Evolutionary conservation across 2,329 filamentous ascomycete species (phyloP), one percentile per base, ranked within the genome.

Genomic region (Ophiostoma pallidulum): DNA sequence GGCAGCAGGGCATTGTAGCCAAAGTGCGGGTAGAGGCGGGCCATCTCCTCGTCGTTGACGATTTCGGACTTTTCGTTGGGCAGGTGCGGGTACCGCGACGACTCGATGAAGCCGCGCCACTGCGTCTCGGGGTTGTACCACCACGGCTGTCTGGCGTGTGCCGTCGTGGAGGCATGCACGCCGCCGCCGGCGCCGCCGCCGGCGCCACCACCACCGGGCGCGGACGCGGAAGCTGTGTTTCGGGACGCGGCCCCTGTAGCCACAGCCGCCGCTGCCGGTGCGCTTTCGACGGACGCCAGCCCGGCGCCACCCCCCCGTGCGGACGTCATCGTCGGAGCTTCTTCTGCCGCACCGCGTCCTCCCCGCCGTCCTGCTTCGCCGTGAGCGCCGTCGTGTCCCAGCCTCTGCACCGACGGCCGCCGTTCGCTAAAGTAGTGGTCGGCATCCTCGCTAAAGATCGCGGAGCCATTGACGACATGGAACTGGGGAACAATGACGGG

Each of bases 91-190:
- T 74, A 78, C 6, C 66, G 63, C 3, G 74, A 76, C 12, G 76
- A 76, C 24, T 66, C 66, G 20, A 79, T 63, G 56, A 77, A 79
- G 42, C 71, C 67, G 10, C 64, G 63, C 76, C 76, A 80, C 48
- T 66, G 65, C 12, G 71, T 63, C 12, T 68, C 65, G 4, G 65
- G 44, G 35, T 51, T 54, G 43, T 54, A 51, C 52, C 52, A 54
- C 54, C 52, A 56, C 2, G 49, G 16, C 8, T 49, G 47, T 8
- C 38, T 19, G 24, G 32, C n/a, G 13, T 37, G 18, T 8, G 37
- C 22, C 4, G 45, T 9, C 2, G 43, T 13, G 32, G 19, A 4
- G 20, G 41, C 10, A 13, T 36, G 13, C 36, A 8, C 8, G 26
- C 10, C 24, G 24, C 24, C n/a, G n/a, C n/a, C n/a, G n/a, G n/a